Evolutionary conservation across 1,284 basidiomycete genomes (phyloP), one percentile per base, ranked within the genome.

Genomic region (Apiotrichum gracile): DNA sequence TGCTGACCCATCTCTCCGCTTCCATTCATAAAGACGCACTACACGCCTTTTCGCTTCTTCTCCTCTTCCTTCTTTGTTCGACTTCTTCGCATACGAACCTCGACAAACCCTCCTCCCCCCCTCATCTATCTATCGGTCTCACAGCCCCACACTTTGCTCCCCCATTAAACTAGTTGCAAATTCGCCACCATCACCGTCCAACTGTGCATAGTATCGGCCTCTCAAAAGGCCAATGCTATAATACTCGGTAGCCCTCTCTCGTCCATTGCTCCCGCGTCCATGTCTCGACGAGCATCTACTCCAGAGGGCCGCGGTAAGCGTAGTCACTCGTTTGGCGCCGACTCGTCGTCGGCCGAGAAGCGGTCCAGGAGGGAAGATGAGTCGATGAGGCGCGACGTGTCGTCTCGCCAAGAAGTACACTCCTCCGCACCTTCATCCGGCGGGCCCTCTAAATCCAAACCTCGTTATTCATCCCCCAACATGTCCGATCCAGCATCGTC

Each of bases 291-390:
- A 14, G 44, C 47, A 37, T 19, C 33, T 9, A 31, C 52, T 21
- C 42, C 52, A 17, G 52, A 48, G 27, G 37, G 31, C n/a, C 43
- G 47, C 9, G 7, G 33, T 22, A 58, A 58, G 41, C 52, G 56
- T 22, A 46, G 56, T 21, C 49, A 51, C 31, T 58, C 56, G 7
- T 19, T 54, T 21, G 29, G 39, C 43, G 34, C 39, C n/a, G 55
- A 51, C 21, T 45, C 43, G 14, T 33, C 43, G 5, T 31, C 42
- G 7, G 19, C 29, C 2, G 55, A 54, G 16, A 57, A 57, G 41
- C 51, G 43, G 12, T 7, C 43, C 5, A 45, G 34, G 22, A n/a
- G 43, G 8, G 43, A 33, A 29, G 43, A 34, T 29, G 41, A 16
- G 6, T 12, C 19, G 3, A 26, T 22, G 19, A 45, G 29, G 27